Conservation (phyloP, 805 yeast genomes). For the Zygotorulaspora chibaensis region DNA sequence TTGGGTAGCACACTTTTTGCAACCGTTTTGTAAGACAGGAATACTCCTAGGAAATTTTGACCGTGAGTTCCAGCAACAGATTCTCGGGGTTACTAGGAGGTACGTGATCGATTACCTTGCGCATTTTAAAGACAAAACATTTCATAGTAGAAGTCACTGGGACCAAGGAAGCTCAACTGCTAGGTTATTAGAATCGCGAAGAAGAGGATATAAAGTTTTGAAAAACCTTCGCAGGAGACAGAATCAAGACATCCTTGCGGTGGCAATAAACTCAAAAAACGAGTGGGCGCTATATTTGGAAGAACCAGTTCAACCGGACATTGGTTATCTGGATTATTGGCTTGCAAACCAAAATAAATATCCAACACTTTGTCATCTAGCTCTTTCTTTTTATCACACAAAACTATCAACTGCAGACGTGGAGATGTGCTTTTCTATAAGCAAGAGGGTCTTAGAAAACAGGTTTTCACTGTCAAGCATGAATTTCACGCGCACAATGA, state of each 20-base stretch:
- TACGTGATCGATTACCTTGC: constrained; percentile 8
- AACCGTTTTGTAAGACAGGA: constrained; percentile 12
- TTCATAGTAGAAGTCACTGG: background rate
- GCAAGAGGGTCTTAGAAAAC: constrained; percentile 9
- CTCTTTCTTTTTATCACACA: constrained; percentile 12
- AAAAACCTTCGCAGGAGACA: constrained; percentile 3
- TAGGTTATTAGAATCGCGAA: background rate
- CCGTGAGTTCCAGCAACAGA: constrained; percentile 1
- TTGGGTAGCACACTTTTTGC: constrained; percentile 16
- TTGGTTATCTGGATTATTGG: constrained; percentile 14
- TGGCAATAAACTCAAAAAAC: background rate
- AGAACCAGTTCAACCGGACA: constrained; percentile 11
- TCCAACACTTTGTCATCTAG: constrained; percentile 9
- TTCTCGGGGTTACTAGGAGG: constrained; percentile 1
- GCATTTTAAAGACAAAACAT: background rate
- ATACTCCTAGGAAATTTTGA: constrained; percentile 3
- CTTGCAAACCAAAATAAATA: constrained; percentile 13
- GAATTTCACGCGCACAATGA: constrained; percentile 12
- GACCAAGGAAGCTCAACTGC: background rate
- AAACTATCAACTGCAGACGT: constrained; percentile 13
- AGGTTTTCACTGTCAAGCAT: constrained; percentile 11
- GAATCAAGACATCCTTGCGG: background rate
- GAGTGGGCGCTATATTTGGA: constrained; percentile 16
- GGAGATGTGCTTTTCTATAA: constrained; percentile 11
- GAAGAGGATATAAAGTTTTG: constrained; percentile 5